Conservation (phyloP, 148 eudicot species). For the Camellia granthamiana region DNA sequence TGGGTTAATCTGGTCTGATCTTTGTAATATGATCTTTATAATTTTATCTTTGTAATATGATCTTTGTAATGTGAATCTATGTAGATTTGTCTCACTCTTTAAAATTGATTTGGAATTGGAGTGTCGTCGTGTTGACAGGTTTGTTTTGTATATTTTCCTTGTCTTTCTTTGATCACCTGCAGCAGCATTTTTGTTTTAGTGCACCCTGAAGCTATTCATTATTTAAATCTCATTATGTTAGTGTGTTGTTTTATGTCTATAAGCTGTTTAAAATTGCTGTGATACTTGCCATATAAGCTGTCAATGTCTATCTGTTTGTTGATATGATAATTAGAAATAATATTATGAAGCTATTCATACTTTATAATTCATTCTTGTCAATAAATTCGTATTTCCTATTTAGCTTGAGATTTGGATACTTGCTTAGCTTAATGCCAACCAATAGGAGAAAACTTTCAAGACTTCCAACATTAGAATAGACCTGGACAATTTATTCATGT, state of each 20-base stretch:
- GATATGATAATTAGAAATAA: background rate
- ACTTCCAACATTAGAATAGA: background rate
- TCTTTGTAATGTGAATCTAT: too few relatives aligned
- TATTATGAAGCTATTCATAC: background rate
- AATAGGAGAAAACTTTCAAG: background rate
- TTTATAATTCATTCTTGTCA: background rate
- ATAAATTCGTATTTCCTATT: background rate
- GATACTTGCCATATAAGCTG: background rate
- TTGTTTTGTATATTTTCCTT: constrained; percentile 6
- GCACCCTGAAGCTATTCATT: background rate
- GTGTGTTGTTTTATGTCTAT: background rate
- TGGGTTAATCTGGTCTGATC: too few relatives aligned
- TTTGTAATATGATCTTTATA: too few relatives aligned
- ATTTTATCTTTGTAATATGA: too few relatives aligned
- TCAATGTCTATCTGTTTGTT: background rate
- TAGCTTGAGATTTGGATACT: background rate
- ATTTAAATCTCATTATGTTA: background rate
- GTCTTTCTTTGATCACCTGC: background rate
- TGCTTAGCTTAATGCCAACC: background rate
- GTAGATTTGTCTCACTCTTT: too few relatives aligned
- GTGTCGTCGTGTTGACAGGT: constrained; percentile 73
- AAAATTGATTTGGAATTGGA: constrained; percentile 91
- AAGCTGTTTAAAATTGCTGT: background rate
- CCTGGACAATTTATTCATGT: background rate
- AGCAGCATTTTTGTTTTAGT: background rate